These are phyloP conservation scores for Nicotiana noctiflora DNA, from an alignment of 257 asterid species.

Conservation along the genomic window DNA sequence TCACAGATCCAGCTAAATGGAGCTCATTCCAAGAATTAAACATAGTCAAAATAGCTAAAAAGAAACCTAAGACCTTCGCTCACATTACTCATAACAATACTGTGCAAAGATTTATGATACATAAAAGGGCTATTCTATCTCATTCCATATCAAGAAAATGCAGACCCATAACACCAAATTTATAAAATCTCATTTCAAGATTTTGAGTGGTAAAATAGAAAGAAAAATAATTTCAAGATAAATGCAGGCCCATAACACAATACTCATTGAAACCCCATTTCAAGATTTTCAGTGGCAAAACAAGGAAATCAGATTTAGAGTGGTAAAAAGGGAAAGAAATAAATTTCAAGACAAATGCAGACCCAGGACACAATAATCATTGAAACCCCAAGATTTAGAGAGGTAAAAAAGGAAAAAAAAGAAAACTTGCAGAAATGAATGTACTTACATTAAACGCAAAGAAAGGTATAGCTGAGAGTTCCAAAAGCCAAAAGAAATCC, in stretches of 20 bases:
- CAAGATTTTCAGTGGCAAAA: not conserved
- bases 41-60: not conserved
- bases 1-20: not conserved
- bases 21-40: not conserved
- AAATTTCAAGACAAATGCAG: not conserved
- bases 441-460: conserved; percentile 56
- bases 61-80: not conserved
- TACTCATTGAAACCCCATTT: not conserved
- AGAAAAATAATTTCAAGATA: not conserved
- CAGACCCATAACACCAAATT: not conserved
- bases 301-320: not conserved
- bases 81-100: not conserved
- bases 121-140: not conserved
- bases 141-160: not conserved
- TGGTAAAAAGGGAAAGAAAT: not conserved
- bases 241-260: conserved; percentile 1
- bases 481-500: conserved; percentile 24
- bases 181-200: not conserved
- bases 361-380: not conserved
- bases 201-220: not conserved
- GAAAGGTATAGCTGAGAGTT: conserved; percentile 50
- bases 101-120: not conserved
- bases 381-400: not conserved
- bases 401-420: not conserved
- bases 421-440: conserved; percentile 11